Evolutionary conservation across 129 eudicot genomes (phyloP), one percentile per base, ranked within the genome.

Genomic region (Mikania micrantha): DNA sequence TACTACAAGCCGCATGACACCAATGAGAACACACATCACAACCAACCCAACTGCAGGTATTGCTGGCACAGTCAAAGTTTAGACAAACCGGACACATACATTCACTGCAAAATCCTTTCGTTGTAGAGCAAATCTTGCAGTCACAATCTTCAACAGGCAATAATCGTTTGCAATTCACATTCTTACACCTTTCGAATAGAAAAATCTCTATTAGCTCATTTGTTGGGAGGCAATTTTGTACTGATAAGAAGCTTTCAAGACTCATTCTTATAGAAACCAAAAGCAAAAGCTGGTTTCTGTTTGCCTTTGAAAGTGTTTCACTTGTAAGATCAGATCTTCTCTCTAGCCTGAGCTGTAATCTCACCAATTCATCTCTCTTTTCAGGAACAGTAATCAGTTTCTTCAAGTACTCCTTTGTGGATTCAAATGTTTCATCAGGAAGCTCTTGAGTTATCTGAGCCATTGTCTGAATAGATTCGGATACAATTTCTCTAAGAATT

Each of bases 21-120:
- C 97, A 90, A 63, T 90, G 97, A 15, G 86, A 68, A 71, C 97
- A 90, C 5, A 80, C 92, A 67, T 90, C 97, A 64, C 97, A 90
- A 6, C 97, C 97, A n/a, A 90, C 95, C 97, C 97, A 90, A 83
- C 97, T 87, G 80, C 97, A 90, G 1, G 97, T 90, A 38, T 87
- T 85, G 52, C 64, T 82, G 9, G 97, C 97, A 66, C 90, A 87
- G 69, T 90, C 97, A 13, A 90, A 90, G 70, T 90, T 87, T 41
- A 85, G 73, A 64, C 97, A 90, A 22, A 90, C 86, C 0, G 95
- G 97, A 60, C 97, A 90, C 97, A 90, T 90, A 69, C 97, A 90
- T 53, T 87, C 92, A 19, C 95, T 87, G 57, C 97, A 90, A 68
- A 90, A 90, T 15, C 97, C 97, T 75, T 85, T 83, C 59, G 83